phyloP scores from a whole-genome alignment of 208 protist genomes.

The Leptomonas pyrrhocoris region DNA sequence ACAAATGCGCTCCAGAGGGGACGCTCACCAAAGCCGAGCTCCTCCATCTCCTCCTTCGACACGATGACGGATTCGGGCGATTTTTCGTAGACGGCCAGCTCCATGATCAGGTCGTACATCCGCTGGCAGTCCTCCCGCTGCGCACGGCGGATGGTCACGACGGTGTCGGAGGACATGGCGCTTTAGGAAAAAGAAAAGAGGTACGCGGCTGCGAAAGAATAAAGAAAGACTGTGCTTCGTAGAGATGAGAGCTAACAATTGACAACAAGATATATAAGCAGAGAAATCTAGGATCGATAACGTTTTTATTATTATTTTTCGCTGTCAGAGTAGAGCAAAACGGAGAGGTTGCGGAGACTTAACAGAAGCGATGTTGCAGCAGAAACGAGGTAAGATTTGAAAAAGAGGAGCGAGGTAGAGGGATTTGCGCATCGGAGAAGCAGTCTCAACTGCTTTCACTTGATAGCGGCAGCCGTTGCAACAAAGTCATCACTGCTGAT shows the following conservation, averaged over 20 bases:
- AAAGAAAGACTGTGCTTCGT: constrained; percentile 11
- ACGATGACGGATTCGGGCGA: constrained; percentile 37
- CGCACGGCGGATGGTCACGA: constrained; percentile 38
- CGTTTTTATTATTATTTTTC: too few relatives aligned
- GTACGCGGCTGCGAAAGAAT: background rate
- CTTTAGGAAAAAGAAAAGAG: background rate
- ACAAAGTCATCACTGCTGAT: too few relatives aligned
- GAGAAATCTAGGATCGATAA: too few relatives aligned
- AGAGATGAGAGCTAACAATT: background rate
- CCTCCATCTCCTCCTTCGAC: constrained; percentile 40
- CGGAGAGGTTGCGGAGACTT: too few relatives aligned
- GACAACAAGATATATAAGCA: too few relatives aligned
- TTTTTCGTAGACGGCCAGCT: constrained; percentile 52
- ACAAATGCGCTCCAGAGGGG: constrained; percentile 51
- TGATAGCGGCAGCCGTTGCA: too few relatives aligned
- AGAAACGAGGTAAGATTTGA: too few relatives aligned
- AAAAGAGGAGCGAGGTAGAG: too few relatives aligned
- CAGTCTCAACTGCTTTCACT: too few relatives aligned
- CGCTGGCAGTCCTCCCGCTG: constrained; percentile 29
- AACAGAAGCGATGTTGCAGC: too few relatives aligned
- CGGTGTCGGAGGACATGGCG: constrained; percentile 11
- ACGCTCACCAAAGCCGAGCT: constrained; percentile 38
- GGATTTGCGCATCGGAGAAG: too few relatives aligned
- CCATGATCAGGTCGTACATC: constrained; percentile 48
- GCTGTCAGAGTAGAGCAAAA: too few relatives aligned